phyloP scores from a whole-genome alignment of 768 basidiomycete genomes.

The Inosperma sp. region DNA sequence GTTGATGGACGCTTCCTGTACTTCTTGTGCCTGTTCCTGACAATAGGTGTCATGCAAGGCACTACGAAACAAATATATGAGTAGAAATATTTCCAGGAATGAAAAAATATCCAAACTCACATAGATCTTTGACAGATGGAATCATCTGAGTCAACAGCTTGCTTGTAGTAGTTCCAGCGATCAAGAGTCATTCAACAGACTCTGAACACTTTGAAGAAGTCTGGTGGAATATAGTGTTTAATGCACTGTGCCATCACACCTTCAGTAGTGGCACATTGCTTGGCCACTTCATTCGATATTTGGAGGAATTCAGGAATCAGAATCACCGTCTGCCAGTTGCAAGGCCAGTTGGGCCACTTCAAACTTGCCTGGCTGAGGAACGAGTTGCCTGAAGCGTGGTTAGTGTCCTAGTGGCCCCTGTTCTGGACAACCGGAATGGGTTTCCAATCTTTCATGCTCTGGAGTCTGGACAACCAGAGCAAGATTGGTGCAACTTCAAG shows the following conservation, averaged over 20 bases:
- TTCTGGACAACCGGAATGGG: too few relatives aligned
- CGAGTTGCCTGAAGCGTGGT: too few relatives aligned
- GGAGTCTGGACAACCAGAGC: too few relatives aligned
- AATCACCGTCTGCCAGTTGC: too few relatives aligned
- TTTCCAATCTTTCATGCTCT: too few relatives aligned
- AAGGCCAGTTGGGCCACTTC: too few relatives aligned
- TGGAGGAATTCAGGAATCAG: constrained; percentile 98
- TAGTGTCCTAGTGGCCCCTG: too few relatives aligned
- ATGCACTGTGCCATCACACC: constrained; percentile 96
- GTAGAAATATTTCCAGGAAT: not conserved
- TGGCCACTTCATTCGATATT: constrained; percentile 98
- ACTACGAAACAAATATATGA: constrained; percentile 47
- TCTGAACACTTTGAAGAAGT: constrained; percentile 99
- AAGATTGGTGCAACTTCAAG: too few relatives aligned
- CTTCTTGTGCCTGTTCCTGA: constrained; percentile 99
- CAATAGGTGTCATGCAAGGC: constrained; percentile 99
- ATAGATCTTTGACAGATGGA: constrained; percentile 96
- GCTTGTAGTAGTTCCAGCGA: constrained; percentile 89
- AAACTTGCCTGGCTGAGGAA: too few relatives aligned
- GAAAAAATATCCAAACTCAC: constrained; percentile 54
- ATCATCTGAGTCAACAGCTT: constrained; percentile 99
- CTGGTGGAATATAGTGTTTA: constrained; percentile 95
- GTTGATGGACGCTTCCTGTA: constrained; percentile 99
- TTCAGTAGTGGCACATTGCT: constrained; percentile 97
- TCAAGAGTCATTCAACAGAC: constrained; percentile 97